Conservation (phyloP, 805 yeast genomes). For the Kodamaea sagamina region DNA sequence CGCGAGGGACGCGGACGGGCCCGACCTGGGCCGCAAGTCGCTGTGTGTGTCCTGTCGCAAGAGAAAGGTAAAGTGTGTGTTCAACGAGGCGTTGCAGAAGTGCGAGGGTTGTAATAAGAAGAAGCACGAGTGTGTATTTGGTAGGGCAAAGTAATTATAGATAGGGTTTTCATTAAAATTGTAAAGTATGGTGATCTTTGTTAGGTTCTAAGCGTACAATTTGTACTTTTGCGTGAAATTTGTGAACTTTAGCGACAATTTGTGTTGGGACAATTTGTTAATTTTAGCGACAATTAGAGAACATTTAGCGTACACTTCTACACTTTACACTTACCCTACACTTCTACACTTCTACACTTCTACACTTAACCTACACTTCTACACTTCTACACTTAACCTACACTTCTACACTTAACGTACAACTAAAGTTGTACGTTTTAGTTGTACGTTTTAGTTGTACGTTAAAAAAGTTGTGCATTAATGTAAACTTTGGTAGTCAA, state of each 20-base stretch:
- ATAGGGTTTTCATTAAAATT: too few species aligned
- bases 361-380: background rate
- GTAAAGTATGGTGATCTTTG: too few species aligned
- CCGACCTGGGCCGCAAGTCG: constrained; percentile 31
- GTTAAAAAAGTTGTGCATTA: too few species aligned
- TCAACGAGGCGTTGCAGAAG: constrained; percentile 28
- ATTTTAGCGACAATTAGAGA: too few species aligned
- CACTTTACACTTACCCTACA: background rate
- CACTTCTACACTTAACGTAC: background rate
- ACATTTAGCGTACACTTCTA: too few species aligned
- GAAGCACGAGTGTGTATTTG: constrained; percentile 37
- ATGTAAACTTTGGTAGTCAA: too few species aligned
- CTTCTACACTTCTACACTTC: background rate
- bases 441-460: too few species aligned
- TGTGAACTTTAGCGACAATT: too few species aligned
- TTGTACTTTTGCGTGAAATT: too few species aligned
- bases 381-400: background rate
- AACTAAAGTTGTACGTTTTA: too few species aligned
- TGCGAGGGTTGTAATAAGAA: constrained; percentile 46
- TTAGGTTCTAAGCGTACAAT: too few species aligned
- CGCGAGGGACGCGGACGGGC: constrained; percentile 8
- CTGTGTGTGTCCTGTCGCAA: constrained; percentile 44
- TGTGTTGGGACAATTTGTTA: too few species aligned
- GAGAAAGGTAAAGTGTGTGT: constrained; percentile 46
- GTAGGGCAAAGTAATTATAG: constrained; percentile 14